A percentile compares a stretch with the other conserved stretches of the same genome.
Conservation (phyloP, 441 rosid genomes). For the Jatropha podagrica region DNA sequence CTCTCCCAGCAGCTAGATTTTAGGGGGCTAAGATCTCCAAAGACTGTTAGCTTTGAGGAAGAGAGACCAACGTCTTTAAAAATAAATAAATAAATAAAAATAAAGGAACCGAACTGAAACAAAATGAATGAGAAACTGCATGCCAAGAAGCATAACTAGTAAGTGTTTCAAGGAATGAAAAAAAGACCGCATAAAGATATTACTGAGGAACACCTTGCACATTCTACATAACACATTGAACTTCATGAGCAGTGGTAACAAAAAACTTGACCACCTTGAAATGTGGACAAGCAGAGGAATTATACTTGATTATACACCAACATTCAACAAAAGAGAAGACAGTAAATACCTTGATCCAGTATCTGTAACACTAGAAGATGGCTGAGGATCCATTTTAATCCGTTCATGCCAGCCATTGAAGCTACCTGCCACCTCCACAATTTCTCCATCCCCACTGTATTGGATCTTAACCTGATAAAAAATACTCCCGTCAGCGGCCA, state of each 20-base stretch:
- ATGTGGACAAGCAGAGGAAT: neutral
- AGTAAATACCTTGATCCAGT: constrained; percentile 46
- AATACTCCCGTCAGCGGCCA: neutral
- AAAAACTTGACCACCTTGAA: neutral
- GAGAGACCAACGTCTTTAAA: neutral
- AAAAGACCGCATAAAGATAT: neutral
- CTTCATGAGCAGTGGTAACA: neutral
- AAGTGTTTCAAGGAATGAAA: neutral
- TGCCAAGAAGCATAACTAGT: neutral
- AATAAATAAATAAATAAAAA: neutral
- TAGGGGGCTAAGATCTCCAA: too few relatives aligned
- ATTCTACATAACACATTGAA: constrained; percentile 3
- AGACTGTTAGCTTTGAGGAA: too few relatives aligned
- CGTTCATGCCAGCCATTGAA: constrained; percentile 91
- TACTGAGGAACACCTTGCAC: neutral
- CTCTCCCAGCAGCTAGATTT: too few relatives aligned
- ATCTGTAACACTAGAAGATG: constrained; percentile 37
- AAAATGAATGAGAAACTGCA: neutral
- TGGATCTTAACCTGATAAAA: constrained; percentile 64
- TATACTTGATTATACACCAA: neutral
- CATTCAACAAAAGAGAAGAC: neutral
- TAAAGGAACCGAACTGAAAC: neutral
- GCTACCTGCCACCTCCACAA: constrained; percentile 89
- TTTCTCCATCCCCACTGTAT: constrained; percentile 72
- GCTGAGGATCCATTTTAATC: constrained; percentile 72